These are phyloP conservation scores for Prunus mongolica DNA, from an alignment of 306 rosid species.

Conservation along the genomic window DNA sequence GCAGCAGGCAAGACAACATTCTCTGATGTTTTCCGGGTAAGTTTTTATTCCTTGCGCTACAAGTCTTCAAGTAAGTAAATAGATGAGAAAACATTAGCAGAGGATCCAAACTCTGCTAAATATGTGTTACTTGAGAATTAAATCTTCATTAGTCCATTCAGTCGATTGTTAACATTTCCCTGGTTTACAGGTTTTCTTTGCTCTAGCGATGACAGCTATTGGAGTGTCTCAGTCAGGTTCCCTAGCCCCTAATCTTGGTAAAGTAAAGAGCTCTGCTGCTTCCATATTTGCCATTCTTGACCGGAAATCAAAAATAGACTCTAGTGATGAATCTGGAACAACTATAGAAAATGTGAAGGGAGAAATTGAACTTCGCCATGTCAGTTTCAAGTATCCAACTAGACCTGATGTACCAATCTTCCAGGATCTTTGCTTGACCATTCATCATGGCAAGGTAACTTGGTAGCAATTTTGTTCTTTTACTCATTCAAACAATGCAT, in stretches of 20 bases:
- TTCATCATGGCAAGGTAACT: constrained; percentile 46
- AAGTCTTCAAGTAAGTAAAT: background rate
- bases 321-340: constrained; percentile 36
- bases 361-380: constrained; percentile 35
- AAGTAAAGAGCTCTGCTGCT: constrained; percentile 36
- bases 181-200: constrained; percentile 43
- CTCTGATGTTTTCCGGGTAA: constrained; percentile 53
- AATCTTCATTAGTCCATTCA: background rate
- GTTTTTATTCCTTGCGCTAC: background rate
- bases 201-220: constrained; percentile 36
- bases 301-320: constrained; percentile 30
- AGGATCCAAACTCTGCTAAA: background rate
- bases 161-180: background rate
- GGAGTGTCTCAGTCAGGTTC: constrained; percentile 41
- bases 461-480: no score
- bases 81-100: background rate
- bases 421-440: constrained; percentile 34
- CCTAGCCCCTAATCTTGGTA: constrained; percentile 36
- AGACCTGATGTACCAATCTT: constrained; percentile 40
- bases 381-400: constrained; percentile 39
- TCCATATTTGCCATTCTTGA: constrained; percentile 43
- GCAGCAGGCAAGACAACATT: constrained; percentile 38
- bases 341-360: constrained; percentile 32
- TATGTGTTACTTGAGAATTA: no score
- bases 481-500: background rate